These are phyloP conservation scores for Tephrocybe sp. DNA, from an alignment of 768 basidiomycete species.

Conservation along the genomic window DNA sequence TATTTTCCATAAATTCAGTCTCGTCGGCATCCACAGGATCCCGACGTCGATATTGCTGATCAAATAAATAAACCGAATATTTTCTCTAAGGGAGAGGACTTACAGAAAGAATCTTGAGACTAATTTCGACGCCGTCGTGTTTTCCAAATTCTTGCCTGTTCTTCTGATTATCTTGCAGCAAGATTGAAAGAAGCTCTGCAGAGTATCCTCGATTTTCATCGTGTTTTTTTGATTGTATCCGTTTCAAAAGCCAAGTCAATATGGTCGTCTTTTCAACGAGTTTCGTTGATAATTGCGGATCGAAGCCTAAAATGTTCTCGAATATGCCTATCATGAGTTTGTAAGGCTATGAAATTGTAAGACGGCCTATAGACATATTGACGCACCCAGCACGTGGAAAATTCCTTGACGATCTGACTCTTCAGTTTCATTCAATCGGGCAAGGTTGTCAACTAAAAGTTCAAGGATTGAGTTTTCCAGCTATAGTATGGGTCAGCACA, in stretches of 20 bases:
- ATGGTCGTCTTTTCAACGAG: slow-evolving; percentile 76
- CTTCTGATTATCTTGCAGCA: slow-evolving; percentile 70
- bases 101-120: slow-evolving; percentile 80
- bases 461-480: slow-evolving; percentile 83
- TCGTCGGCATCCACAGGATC: slow-evolving; percentile 90
- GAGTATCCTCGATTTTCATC: slow-evolving; percentile 94
- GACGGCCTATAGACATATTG: background rate
- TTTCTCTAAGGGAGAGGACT: slow-evolving; percentile 24
- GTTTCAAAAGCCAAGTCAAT: slow-evolving; percentile 74
- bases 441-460: slow-evolving; percentile 84
- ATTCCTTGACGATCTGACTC: slow-evolving; percentile 91
- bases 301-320: slow-evolving; percentile 88
- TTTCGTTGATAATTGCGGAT: slow-evolving; percentile 67
- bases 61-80: slow-evolving; percentile 8
- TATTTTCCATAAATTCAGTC: slow-evolving; percentile 96
- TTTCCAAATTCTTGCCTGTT: slow-evolving; percentile 72
- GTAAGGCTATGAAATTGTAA: background rate
- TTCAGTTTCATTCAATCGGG: slow-evolving; percentile 85
- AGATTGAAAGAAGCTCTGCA: slow-evolving; percentile 89
- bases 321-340: slow-evolving; percentile 62
- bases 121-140: slow-evolving; percentile 72
- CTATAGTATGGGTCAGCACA: slow-evolving; percentile 35
- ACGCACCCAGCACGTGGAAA: slow-evolving; percentile 84
- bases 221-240: slow-evolving; percentile 68
- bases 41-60: slow-evolving; percentile 80